Conservation (phyloP, 192 early-diverging fungal genomes). For the Entomortierella parvispora region DNA sequence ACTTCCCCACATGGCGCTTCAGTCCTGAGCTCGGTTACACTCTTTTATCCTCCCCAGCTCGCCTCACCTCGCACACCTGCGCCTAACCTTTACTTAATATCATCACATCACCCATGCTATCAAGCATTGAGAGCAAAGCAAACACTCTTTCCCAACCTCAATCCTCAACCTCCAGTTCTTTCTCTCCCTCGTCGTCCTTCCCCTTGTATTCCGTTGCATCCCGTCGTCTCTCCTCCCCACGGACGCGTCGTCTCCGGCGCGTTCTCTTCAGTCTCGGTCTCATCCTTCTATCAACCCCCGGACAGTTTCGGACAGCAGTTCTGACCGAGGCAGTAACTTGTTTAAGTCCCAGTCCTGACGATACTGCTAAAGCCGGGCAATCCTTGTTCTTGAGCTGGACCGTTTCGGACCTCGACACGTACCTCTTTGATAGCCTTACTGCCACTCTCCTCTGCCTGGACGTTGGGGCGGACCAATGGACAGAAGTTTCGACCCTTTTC, state of each 20-base stretch:
- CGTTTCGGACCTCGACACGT: conserved; percentile 8
- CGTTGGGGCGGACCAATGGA: background rate
- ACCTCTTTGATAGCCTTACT: conserved; percentile 12
- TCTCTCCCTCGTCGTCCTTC: conserved; percentile 11
- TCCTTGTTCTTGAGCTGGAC: conserved; percentile 14
- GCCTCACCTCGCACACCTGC: background rate
- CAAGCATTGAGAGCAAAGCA: too few species aligned
- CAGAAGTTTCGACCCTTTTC: conserved; percentile 10
- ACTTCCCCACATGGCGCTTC: background rate
- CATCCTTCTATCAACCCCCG: background rate
- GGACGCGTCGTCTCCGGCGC: background rate
- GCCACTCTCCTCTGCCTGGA: conserved; percentile 29
- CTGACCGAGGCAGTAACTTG: conserved; percentile 24
- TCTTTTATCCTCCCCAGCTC: background rate
- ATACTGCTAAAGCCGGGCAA: conserved; percentile 8
- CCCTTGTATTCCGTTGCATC: background rate
- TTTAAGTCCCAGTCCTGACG: background rate
- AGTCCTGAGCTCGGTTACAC: too few species aligned
- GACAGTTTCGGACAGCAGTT: background rate
- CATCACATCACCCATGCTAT: too few species aligned
- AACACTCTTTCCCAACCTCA: background rate
- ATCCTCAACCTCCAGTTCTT: background rate
- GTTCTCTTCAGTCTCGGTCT: conserved; percentile 1
- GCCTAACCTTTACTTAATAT: background rate
- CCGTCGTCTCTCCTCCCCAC: background rate